These are phyloP conservation scores for Backusella luteola DNA, from an alignment of 192 early-diverging fungal species.

Conservation along the genomic window DNA sequence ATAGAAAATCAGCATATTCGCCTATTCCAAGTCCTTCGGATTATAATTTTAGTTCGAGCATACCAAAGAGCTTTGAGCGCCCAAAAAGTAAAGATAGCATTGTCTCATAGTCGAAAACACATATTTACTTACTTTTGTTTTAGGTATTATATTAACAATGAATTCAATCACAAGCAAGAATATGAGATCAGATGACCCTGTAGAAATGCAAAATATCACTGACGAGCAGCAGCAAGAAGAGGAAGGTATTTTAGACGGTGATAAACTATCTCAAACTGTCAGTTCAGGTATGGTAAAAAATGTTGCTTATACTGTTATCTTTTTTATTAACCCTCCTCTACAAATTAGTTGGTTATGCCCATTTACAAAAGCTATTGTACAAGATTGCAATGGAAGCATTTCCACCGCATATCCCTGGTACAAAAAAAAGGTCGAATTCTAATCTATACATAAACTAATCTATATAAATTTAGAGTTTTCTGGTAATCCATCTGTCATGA, in stretches of 20 bases:
- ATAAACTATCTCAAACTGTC: neutral
- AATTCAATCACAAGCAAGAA: conserved; percentile 5
- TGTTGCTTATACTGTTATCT: neutral
- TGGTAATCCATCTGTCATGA: conserved; percentile 23
- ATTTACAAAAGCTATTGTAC: conserved; percentile 42
- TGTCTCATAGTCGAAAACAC: neutral
- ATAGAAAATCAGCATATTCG: neutral
- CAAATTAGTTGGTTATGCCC: conserved; percentile 20
- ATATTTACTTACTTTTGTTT: neutral
- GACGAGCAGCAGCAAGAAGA: neutral
- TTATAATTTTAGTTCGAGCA: conserved; percentile 13
- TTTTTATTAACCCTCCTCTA: neutral
- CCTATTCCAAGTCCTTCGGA: conserved; percentile 21
- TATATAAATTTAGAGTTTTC: conserved; percentile 20
- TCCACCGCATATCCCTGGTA: conserved; percentile 34
- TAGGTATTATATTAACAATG: conserved; percentile 18
- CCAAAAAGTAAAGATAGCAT: conserved; percentile 6
- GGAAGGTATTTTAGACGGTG: neutral
- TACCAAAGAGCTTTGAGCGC: conserved; percentile 12
- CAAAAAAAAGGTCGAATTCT: neutral
- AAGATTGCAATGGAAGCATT: conserved; percentile 57
- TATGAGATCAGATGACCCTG: neutral
- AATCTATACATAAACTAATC: neutral
- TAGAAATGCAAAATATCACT: neutral
- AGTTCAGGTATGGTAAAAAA: conserved; percentile 4